These are phyloP conservation scores for Penicillium brasilianum DNA, from an alignment of 2,329 filamentous ascomycete genomes.

Conservation along the genomic window DNA sequence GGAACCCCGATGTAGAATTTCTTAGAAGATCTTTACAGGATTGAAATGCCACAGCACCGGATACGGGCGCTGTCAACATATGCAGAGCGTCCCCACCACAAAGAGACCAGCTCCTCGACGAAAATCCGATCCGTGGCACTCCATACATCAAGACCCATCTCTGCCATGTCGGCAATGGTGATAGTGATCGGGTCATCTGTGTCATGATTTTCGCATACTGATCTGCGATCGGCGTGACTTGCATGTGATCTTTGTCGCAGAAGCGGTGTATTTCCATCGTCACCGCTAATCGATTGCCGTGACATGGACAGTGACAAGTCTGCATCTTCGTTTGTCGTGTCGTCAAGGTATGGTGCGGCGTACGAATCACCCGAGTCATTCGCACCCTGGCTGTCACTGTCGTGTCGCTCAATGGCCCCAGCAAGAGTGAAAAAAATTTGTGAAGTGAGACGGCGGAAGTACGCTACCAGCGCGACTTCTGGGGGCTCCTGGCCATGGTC, in stretches of 20 bases:
- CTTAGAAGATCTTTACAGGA: conserved; percentile 39
- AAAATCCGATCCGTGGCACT: conserved; percentile 53
- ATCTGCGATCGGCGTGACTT: conserved; percentile 8
- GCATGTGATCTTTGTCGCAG: conserved; percentile 28
- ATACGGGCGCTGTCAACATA: conserved; percentile 51
- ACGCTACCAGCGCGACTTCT: conserved; percentile 56
- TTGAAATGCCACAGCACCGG: conserved; percentile 54
- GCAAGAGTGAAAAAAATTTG: conserved; percentile 53
- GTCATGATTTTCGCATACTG: conserved; percentile 5
- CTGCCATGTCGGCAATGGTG: conserved; percentile 51
- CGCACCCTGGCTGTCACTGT: conserved; percentile 36
- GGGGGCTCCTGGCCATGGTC: conserved; percentile 43
- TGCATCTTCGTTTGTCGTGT: conserved; percentile 30
- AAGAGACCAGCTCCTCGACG: conserved; percentile 50
- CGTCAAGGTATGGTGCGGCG: conserved; percentile 29
- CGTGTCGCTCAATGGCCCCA: conserved; percentile 50
- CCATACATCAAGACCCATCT: conserved; percentile 58
- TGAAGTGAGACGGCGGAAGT: conserved; percentile 55
- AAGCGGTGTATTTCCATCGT: conserved; percentile 36
- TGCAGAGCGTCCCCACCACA: conserved; percentile 54
- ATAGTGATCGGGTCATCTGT: conserved; percentile 42
- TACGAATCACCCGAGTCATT: conserved; percentile 22
- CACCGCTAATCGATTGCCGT: conserved; percentile 32
- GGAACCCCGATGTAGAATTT: no score
- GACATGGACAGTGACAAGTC: conserved; percentile 33